Evolutionary conservation across 768 basidiomycete species (phyloP).

Genomic region (Termitomyces sp.): DNA sequence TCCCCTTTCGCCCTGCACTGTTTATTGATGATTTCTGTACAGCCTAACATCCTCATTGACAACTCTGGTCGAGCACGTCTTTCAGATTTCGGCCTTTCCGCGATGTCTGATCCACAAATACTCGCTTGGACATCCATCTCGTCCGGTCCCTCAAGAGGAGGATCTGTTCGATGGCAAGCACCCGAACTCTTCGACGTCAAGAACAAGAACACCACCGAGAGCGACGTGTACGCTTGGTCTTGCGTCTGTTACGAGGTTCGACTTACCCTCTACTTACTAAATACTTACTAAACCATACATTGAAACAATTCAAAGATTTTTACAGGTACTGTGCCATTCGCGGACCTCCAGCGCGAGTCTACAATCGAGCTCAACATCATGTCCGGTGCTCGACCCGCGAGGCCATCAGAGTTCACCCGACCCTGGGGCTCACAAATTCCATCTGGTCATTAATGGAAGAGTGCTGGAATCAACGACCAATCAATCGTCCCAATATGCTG

Average conservation of each 20-base stretch:
- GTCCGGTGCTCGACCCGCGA: not conserved
- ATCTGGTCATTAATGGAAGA: conserved; percentile 1
- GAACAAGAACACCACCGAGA: not conserved
- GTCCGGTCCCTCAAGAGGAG: not conserved
- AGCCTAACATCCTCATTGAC: conserved; percentile 1
- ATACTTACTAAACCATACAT: not conserved
- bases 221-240: conserved; percentile 4
- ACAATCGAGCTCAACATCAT: not conserved
- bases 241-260: not conserved
- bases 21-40: too few species aligned
- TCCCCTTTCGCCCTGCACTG: too few species aligned
- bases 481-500: too few species aligned
- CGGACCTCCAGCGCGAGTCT: not conserved
- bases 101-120: not conserved
- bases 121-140: not conserved
- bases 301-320: not conserved
- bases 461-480: conserved; percentile 1
- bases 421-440: conserved; percentile 1
- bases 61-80: not conserved
- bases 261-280: too few species aligned
- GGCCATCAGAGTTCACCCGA: not conserved
- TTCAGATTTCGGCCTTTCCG: not conserved
- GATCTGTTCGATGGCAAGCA: not conserved
- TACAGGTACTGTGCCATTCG: not conserved
- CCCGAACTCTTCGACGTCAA: not conserved